Evolutionary conservation across 768 basidiomycete genomes (phyloP).

Genomic region (Collybiopsis confluens): DNA sequence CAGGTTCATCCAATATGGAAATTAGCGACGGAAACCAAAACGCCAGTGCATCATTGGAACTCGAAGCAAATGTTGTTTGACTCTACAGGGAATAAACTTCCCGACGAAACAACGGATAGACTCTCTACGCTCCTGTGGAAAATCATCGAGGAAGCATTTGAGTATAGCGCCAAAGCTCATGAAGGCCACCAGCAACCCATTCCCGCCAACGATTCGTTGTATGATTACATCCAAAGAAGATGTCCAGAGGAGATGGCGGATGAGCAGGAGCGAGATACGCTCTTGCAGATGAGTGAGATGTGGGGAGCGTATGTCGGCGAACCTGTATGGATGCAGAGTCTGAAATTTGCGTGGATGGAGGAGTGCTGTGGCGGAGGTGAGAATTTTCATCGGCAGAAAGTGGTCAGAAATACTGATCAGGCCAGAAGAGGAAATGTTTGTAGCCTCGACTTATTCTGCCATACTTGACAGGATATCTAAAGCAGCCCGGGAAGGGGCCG

Average conservation of each 20-base stretch:
- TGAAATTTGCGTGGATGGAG: conserved; percentile 19
- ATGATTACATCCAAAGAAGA: conserved; percentile 15
- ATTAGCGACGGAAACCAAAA: conserved; percentile 14
- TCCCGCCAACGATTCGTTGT: conserved; percentile 10
- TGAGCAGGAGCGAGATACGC: conserved; percentile 11
- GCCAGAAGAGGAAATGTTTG: conserved; percentile 16
- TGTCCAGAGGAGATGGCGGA: conserved; percentile 10
- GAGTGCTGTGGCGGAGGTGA: conserved; percentile 18
- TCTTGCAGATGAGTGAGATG: conserved; percentile 18
- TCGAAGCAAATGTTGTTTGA: conserved; percentile 14
- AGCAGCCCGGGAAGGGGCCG: conserved; percentile 11
- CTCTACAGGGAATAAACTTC: conserved; percentile 10
- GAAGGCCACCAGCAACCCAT: conserved; percentile 12
- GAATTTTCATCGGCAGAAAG: not conserved
- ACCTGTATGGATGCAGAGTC: conserved; percentile 17
- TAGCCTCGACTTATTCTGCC: conserved; percentile 15
- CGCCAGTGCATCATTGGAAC: conserved; percentile 17
- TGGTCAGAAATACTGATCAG: not conserved
- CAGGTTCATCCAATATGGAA: conserved; percentile 17
- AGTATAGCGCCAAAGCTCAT: conserved; percentile 12
- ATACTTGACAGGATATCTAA: conserved; percentile 12
- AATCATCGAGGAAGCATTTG: conserved; percentile 17
- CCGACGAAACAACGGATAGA: conserved; percentile 10
- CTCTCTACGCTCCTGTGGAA: conserved; percentile 16
- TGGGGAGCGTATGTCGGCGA: conserved; percentile 17